Percentiles rank a stretch among this genome's conserved stretches.
These are phyloP conservation scores for Trametes cingulata DNA, from an alignment of 768 basidiomycete genomes.

Conservation along the genomic window DNA sequence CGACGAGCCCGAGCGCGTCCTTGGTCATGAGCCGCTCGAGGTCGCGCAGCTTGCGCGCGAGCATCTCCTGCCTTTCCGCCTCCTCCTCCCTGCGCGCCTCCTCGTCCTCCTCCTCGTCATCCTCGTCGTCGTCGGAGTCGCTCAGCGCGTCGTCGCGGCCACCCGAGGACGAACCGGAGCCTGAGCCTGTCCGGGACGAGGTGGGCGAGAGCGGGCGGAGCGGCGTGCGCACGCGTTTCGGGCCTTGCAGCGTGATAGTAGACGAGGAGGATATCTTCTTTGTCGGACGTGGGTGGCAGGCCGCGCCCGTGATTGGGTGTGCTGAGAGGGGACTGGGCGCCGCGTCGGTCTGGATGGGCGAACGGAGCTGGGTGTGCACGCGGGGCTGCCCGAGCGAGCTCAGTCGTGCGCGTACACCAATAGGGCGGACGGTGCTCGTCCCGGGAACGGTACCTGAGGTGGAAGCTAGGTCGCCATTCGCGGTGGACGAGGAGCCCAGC, in stretches of 20 bases:
- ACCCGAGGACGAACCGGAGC: slow-evolving; percentile 13
- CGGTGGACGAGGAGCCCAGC: slow-evolving; percentile 8
- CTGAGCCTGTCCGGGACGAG: slow-evolving; percentile 34
- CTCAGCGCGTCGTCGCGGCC: slow-evolving; percentile 7
- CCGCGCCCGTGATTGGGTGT: not conserved
- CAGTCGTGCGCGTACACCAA: slow-evolving; percentile 69
- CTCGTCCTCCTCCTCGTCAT: no score
- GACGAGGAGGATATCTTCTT: slow-evolving; percentile 69
- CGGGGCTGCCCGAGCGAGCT: slow-evolving; percentile 62
- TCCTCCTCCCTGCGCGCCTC: slow-evolving; percentile 66
- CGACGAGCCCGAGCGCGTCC: slow-evolving; percentile 70
- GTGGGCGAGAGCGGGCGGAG: slow-evolving; percentile 50
- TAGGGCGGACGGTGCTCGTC: slow-evolving; percentile 42
- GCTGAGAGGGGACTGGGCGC: slow-evolving; percentile 10
- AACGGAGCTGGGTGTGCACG: slow-evolving; percentile 36
- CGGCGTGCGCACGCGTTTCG: slow-evolving; percentile 37
- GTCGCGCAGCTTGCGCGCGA: slow-evolving; percentile 67
- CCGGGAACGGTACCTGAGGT: slow-evolving; percentile 11
- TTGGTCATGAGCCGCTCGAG: slow-evolving; percentile 73
- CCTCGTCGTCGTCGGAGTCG: slow-evolving; percentile 52
- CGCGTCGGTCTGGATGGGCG: not conserved
- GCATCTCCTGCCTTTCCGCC: slow-evolving; percentile 65
- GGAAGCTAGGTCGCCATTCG: not conserved
- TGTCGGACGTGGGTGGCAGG: slow-evolving; percentile 18
- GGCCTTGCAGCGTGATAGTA: slow-evolving; percentile 65